Evolutionary conservation across 2,329 filamentous ascomycete species (phyloP).

Genomic region (Aotearoamyces nothofagi): DNA sequence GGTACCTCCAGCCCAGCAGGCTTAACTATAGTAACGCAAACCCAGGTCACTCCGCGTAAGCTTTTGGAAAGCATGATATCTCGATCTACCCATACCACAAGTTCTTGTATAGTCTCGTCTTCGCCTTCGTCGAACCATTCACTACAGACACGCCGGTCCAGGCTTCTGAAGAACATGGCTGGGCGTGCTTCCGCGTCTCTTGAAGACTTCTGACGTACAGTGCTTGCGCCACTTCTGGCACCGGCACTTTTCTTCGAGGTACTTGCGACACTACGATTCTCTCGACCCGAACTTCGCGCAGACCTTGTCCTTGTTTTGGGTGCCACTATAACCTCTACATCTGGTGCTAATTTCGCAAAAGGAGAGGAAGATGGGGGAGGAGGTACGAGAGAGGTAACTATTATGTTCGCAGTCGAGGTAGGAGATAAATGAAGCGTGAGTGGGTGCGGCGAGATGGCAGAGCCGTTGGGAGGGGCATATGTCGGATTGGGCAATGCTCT

Average conservation of each 20-base stretch:
- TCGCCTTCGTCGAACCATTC: constrained; percentile 61
- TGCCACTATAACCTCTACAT: constrained; percentile 93
- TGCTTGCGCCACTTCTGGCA: constrained; percentile 58
- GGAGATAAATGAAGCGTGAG: constrained; percentile 87
- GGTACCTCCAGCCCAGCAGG: constrained; percentile 63
- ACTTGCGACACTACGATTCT: constrained; percentile 67
- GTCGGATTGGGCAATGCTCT: constrained; percentile 81
- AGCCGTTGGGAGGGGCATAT: constrained; percentile 35
- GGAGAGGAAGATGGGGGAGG: constrained; percentile 48
- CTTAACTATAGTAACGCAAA: constrained; percentile 71
- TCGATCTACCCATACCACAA: constrained; percentile 75
- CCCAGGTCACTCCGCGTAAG: constrained; percentile 63
- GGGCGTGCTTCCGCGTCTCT: constrained; percentile 51
- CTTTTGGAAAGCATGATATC: constrained; percentile 59
- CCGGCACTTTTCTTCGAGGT: constrained; percentile 64
- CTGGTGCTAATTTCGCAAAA: constrained; percentile 85
- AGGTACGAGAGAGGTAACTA: constrained; percentile 70
- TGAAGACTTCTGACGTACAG: constrained; percentile 40
- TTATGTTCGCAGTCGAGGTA: constrained; percentile 87
- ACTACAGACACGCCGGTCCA: constrained; percentile 53
- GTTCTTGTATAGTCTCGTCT: constrained; percentile 35
- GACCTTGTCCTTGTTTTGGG: constrained; percentile 72
- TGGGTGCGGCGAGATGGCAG: constrained; percentile 49
- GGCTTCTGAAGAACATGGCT: constrained; percentile 62
- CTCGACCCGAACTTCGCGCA: constrained; percentile 42